Base-by-base conservation (phyloP, 1,284 basidiomycete genomes). In the Puccinia triticina region DNA sequence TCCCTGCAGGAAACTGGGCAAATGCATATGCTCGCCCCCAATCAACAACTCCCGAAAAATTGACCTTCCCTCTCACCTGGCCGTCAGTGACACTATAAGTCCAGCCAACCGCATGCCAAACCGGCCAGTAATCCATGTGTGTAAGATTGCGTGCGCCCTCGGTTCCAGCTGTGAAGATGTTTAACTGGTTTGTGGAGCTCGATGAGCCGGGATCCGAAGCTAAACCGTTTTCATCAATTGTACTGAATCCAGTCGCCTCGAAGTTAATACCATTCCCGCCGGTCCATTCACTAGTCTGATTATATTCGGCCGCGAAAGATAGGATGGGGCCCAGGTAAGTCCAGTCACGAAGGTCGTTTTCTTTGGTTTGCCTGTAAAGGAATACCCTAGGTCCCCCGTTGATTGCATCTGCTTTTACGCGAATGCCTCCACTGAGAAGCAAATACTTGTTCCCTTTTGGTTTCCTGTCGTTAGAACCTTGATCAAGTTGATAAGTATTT, bases 11-110 rank as follows among this genome's bases (percentile, higher is more conserved):
- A 73, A 85, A 85, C 64, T 74, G 53, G 37, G 83, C 82, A 66
- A 79, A 85, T 16, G 85, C 85, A 81, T 85, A 85, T 0, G 83
- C 67, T 18, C 67, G 61, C 59, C 85, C 85, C 85, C 84, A 85
- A 75, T 85, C 84, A 23, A 82, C 73, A 18, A 85, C 84, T 77
- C 84, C 84, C 16, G 64, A 79, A 32, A 79, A 79, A 26, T 69
- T 37, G 18, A 79, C 66, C 29, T 71, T 46, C 16, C 46, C 67
- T 59, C 69, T 55, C 11, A 79, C 43, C 2, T 72, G 32, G 29
- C 77, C 77, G 10, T 59, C 67, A 1, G 46, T 43, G 26, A 40
- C 29, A 23, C 23, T 34, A 29, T n/a, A 72, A 32, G 59, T 50
- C 61, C 82, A 81, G 43, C 84, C 71, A n/a, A 84, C 78, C 11